Evolutionary conservation across 306 rosid species (phyloP), one percentile per base, ranked within the genome.

Genomic region (Heteromeles arbutifolia): DNA sequence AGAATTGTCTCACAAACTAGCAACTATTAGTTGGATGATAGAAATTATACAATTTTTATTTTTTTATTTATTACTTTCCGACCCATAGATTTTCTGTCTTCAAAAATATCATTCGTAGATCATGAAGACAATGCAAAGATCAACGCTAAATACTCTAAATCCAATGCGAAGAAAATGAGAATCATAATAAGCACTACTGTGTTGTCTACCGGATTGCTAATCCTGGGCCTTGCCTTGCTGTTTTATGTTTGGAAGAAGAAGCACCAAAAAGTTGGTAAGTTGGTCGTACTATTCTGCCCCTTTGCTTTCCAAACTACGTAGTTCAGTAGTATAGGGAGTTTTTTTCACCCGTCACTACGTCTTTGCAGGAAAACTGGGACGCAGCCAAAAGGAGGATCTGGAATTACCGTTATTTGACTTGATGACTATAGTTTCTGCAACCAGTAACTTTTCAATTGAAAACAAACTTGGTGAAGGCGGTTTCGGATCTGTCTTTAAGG

Each of bases 401-500:
- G 77, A 78, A 11, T 52, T 78, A 19, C 81, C 81, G 22, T 11
- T 71, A 28, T 78, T 63, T 64, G 72, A 78, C 62, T 72, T 62
- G 32, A 8, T 28, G 11, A 63, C 81, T 3, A 4, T 79, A 14
- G 24, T 22, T 26, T 11, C 57, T 28, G 69, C 82, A 31, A 79
- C 82, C 4, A 58, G 58, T 10, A n/a, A 56, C 6, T 73, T 79
- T 70, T 73, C 82, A 37, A 34, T 10, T 14, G 18, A 12, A 14
- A n/a, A 22, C 39, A 56, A 41, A 44, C 54, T 66, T 17, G 78
- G 82, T 8, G 29, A 64, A 8, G 74, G 82, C 4, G 74, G 74
- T 18, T 79, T 31, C 32, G 82, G 82, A 18, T 58, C 77, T 5
- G 82, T 72, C 2, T 79, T 53, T 45, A 72, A 79, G 82, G 82